These are phyloP conservation scores for Phytophthora agathidicida DNA, from an alignment of 352 stramenopile species.

Conservation along the genomic window DNA sequence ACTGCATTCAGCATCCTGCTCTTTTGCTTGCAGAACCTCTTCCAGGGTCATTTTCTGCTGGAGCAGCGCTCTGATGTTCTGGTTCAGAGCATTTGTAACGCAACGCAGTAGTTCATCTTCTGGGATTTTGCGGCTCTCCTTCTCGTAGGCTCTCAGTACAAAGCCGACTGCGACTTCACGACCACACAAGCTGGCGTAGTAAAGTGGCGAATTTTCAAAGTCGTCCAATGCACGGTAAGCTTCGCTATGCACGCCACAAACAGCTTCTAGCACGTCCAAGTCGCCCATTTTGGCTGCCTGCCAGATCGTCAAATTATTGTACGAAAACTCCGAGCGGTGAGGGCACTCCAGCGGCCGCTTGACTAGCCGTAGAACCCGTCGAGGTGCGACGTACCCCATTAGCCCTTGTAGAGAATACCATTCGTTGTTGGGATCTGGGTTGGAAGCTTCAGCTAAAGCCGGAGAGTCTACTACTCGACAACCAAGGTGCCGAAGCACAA, in stretches of 20 bases:
- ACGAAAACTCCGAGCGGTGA: constrained; percentile 4
- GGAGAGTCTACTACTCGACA: constrained; percentile 27
- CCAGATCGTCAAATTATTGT: constrained; percentile 39
- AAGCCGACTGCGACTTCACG: constrained; percentile 31
- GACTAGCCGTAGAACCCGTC: constrained; percentile 28
- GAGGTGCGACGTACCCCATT: constrained; percentile 33
- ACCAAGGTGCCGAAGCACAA: constrained; percentile 32
- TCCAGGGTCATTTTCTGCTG: constrained; percentile 38
- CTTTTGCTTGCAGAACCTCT: constrained; percentile 27
- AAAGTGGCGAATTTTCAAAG: constrained; percentile 42
- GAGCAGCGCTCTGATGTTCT: constrained; percentile 25
- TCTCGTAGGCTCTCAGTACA: constrained; percentile 33
- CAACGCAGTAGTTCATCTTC: constrained; percentile 40
- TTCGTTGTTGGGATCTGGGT: neutral
- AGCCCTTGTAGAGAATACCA: constrained; percentile 34
- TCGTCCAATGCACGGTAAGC: constrained; percentile 36
- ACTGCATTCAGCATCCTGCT: neutral
- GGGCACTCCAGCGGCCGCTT: constrained; percentile 16
- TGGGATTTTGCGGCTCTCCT: constrained; percentile 6
- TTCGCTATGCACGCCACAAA: constrained; percentile 21
- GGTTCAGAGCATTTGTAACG: constrained; percentile 42
- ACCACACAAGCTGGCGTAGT: constrained; percentile 43
- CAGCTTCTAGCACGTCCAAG: constrained; percentile 19
- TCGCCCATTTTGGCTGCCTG: constrained; percentile 40
- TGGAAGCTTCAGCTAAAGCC: neutral